phyloP scores from a whole-genome alignment of 2,329 filamentous ascomycete genomes.

The Phialocephala sp. region DNA sequence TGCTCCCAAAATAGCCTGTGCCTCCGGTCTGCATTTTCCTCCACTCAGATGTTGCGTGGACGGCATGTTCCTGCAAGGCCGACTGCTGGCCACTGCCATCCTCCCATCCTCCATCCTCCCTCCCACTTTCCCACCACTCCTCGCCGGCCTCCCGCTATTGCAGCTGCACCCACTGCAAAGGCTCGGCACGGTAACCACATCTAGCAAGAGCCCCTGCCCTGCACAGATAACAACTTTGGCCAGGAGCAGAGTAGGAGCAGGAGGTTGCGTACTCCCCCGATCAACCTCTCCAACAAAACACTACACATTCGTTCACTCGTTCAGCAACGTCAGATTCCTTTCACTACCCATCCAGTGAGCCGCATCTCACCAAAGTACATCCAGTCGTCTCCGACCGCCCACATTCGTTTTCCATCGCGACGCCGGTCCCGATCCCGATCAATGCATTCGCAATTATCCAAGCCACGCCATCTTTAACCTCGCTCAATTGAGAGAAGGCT shows the following conservation, averaged over 20 bases:
- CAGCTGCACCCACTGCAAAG: neutral
- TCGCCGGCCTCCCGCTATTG: neutral
- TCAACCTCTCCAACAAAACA: slow-evolving; percentile 6
- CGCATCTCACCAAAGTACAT: neutral
- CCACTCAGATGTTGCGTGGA: neutral
- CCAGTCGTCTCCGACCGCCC: slow-evolving; percentile 20
- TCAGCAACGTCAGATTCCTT: neutral
- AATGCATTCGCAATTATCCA: slow-evolving; percentile 34
- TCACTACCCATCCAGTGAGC: slow-evolving; percentile 7
- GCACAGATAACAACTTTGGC: slow-evolving; percentile 6
- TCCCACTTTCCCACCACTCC: no score
- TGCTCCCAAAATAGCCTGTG: neutral
- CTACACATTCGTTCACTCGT: slow-evolving; percentile 21
- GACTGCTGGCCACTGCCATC: neutral
- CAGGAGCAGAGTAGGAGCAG: no score
- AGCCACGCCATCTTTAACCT: slow-evolving; percentile 25
- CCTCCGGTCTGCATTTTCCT: slow-evolving; percentile 1
- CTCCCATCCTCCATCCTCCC: neutral
- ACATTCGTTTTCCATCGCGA: slow-evolving; percentile 33
- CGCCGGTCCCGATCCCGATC: slow-evolving; percentile 19
- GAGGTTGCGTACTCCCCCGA: slow-evolving; percentile 5
- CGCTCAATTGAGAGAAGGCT: slow-evolving; percentile 14
- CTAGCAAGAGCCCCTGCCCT: neutral
- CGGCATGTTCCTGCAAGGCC: slow-evolving; percentile 6
- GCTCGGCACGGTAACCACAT: neutral